phyloP scores from a whole-genome alignment of 2,329 filamentous ascomycete genomes.

The Lachnellula hyalina region DNA sequence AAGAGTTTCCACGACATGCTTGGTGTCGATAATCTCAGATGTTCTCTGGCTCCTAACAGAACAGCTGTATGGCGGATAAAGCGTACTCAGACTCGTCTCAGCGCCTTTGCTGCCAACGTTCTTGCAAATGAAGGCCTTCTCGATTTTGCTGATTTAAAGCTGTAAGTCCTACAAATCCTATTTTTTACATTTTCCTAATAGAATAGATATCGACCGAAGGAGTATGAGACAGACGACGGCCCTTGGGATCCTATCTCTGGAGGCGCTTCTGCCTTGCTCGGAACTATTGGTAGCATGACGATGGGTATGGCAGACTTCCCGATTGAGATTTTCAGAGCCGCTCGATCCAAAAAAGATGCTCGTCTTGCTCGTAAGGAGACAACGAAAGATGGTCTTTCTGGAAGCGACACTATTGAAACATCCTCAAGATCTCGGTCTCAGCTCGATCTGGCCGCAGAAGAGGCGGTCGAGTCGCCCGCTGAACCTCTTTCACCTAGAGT shows the following conservation, averaged over 20 bases:
- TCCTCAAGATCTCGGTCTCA: slow-evolving; percentile 12
- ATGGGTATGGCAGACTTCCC: slow-evolving; percentile 77
- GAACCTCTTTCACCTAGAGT: slow-evolving; percentile 2
- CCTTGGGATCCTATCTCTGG: slow-evolving; percentile 76
- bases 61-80: slow-evolving; percentile 72
- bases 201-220: slow-evolving; percentile 45
- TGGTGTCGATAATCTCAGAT: slow-evolving; percentile 60
- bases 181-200: slow-evolving; percentile 1
- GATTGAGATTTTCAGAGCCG: slow-evolving; percentile 46
- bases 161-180: slow-evolving; percentile 45
- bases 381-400: slow-evolving; percentile 1
- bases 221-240: slow-evolving; percentile 74
- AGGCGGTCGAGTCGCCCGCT: slow-evolving; percentile 1
- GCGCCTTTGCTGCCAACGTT: slow-evolving; percentile 65
- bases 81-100: slow-evolving; percentile 61
- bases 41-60: slow-evolving; percentile 61
- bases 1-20: slow-evolving; percentile 69
- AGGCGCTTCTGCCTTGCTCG: slow-evolving; percentile 70
- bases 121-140: slow-evolving; percentile 61
- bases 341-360: slow-evolving; percentile 21
- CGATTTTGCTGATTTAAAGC: slow-evolving; percentile 64
- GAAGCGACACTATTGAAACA: slow-evolving; percentile 11
- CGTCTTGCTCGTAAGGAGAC: slow-evolving; percentile 9
- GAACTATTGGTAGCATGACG: slow-evolving; percentile 73
- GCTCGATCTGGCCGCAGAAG: slow-evolving; percentile 11